Base-by-base conservation (phyloP, 2,329 filamentous ascomycete species). In the Amesomyces nigricolor region DNA sequence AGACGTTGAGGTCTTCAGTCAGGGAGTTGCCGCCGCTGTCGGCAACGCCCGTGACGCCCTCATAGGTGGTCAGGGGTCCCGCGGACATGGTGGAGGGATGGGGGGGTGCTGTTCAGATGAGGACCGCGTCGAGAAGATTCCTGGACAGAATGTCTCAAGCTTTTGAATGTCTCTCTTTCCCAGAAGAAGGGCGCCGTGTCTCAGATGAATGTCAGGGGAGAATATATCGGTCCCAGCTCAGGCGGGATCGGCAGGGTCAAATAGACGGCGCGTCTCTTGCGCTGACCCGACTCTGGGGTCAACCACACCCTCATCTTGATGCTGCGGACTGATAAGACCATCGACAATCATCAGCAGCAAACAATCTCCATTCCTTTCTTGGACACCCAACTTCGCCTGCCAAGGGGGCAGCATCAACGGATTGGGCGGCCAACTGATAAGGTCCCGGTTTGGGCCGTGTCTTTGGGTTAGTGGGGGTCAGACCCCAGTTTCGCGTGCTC, bases 1-100 rank as follows among this genome's bases (percentile, higher is more conserved):
- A 95, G 64, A 91, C 75, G 72, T 96, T 96, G 63, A 95, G 79
- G 71, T 96, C 82, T 57, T 82, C 71, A 78, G 73, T 84, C 73
- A 74, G 66, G 51, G 78, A 78, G 68, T 78, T 77, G 56, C 80
- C 80, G 60, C 73, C 70, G 35, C 38, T 58, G 66, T 80, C 72
- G 66, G 79, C 78, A 61, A 66, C 66, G 56, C 71, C 78, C 30
- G 64, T 65, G 52, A 75, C 78, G 67, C 79, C 80, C 65, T 78
- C 78, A 70, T 81, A 83, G 42, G 65, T 62, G 55, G 66, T 67
- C 46, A 69, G 53, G 52, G 68, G 62, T 10, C 65, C 63, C 53
- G 67, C 62, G 53, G 68, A 71, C 71, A 73, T 73, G 56, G 51
- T 58, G 58, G 47, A 42, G 38, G 38, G 13, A 38, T 35, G 47